Base-by-base conservation (phyloP, 768 basidiomycete species). In the Sutorius australiensis region DNA sequence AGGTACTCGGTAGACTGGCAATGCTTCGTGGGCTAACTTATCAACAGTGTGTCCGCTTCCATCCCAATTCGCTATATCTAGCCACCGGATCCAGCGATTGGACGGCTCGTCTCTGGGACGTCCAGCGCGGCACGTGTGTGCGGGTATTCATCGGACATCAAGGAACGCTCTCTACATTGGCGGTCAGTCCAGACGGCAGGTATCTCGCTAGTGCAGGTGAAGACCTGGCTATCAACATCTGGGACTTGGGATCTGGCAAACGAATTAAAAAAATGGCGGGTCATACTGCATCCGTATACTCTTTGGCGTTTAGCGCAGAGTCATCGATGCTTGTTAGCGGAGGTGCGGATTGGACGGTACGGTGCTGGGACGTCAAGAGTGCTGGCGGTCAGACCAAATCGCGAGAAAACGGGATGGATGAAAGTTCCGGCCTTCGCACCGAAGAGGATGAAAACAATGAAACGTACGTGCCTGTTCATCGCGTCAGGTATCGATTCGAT, bases 81-180 rank as follows among this genome's bases (percentile, higher is more conserved):
- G 95, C 94, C 6, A 98, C 97, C 0, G 97, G 94, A 13, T 98
- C 95, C 3, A 92, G 87, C 61, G 97, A 99, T 68, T 88, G 89
- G 81, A 97, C 95, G 9, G 92, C 94, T 53, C 84, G 97, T 43
- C 70, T 99, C 38, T 99, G 97, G 97, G 97, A 99, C 66, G 90
- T 95, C n/a, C 97, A 98, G 63, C 84, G 87, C 40, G 97, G 97
- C 6, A 79, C 85, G 6, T 97, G 93, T 69, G 86, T 98, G 2
- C 84, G 97, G 17, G 91, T 99, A 21, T 98, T 98, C 72, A 82
- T 95, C 33, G 97, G 95, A 0, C 97, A 99, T 65, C 89, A 94
- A 61, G 95, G 91, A 32, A 77, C 86, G 13, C 81, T 99, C 19
- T 88, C 92, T 6, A 80, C 87, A 0, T 73, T 98, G 53, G 91